These are phyloP conservation scores for Colletotrichum noveboracense DNA, from an alignment of 2,329 filamentous ascomycete genomes.

Conservation along the genomic window DNA sequence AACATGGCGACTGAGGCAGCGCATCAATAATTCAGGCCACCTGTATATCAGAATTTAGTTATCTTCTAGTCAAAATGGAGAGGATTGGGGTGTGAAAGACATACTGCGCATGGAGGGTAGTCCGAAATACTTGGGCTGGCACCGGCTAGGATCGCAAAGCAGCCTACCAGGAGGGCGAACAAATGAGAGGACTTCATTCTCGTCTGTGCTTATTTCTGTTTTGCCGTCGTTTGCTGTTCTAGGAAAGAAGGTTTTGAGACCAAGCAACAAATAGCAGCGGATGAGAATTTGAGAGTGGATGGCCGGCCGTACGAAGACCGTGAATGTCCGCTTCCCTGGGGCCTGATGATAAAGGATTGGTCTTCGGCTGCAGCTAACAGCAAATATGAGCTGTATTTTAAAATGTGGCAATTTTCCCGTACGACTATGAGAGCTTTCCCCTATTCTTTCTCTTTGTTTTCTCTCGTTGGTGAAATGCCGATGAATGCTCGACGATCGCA, in stretches of 20 bases:
- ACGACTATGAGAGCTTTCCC: neutral
- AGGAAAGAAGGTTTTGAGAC: neutral
- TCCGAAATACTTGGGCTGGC: neutral
- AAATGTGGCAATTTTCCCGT: neutral
- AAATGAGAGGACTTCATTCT: neutral
- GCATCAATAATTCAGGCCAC: neutral
- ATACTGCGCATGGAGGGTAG: neutral
- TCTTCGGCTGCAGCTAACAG: neutral
- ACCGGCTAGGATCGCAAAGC: neutral
- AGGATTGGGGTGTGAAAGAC: neutral
- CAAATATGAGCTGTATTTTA: neutral
- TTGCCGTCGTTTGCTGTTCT: accelerated
- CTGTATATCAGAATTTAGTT: neutral
- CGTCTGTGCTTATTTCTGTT: neutral
- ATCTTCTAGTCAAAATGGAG: neutral
- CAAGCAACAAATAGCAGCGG: neutral
- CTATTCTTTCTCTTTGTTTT: neutral
- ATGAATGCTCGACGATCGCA: neutral
- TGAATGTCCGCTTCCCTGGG: accelerated
- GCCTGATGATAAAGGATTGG: neutral
- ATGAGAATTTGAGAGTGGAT: neutral
- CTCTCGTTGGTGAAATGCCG: neutral
- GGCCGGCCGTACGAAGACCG: neutral
- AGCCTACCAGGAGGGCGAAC: neutral
- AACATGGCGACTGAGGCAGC: neutral